These are phyloP conservation scores for Plasmodium blacklocki DNA, from an alignment of 169 alveolate species.

Conservation along the genomic window DNA sequence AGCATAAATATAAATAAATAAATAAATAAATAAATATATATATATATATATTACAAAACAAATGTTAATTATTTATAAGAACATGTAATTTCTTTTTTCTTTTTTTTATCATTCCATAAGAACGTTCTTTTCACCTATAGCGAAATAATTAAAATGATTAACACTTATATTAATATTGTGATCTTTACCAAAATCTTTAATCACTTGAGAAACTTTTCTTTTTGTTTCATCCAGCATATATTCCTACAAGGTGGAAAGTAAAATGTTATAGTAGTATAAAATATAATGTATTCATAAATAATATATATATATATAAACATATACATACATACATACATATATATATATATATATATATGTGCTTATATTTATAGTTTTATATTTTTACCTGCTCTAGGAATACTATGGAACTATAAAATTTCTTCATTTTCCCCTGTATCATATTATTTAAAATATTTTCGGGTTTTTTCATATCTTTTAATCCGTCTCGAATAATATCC, in stretches of 20 bases:
- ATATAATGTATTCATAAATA: not conserved
- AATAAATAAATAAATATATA: too few relatives aligned
- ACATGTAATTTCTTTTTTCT: too few relatives aligned
- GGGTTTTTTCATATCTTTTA: constrained; percentile 28
- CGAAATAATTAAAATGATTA: constrained; percentile 35
- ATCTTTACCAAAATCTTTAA: constrained; percentile 32
- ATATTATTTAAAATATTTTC: constrained; percentile 40
- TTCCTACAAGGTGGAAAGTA: constrained; percentile 18
- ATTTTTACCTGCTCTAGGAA: constrained; percentile 47
- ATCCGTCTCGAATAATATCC: constrained; percentile 51
- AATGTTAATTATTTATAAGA: too few relatives aligned
- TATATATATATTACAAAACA: too few relatives aligned
- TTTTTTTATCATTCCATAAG: constrained; percentile 6
- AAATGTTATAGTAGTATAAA: not conserved
- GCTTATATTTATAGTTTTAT: too few relatives aligned
- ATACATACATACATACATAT: not conserved
- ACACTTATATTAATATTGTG: constrained; percentile 47
- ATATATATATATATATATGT: not conserved
- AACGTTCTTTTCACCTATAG: constrained; percentile 61
- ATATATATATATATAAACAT: not conserved
- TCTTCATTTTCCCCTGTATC: constrained; percentile 53
- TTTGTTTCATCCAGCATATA: constrained; percentile 74
- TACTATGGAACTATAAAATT: constrained; percentile 42
- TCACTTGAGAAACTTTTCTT: constrained; percentile 66
- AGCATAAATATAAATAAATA: too few relatives aligned